A percentile compares a stretch with the other conserved stretches of the same genome.
Evolutionary conservation across 768 basidiomycete species (phyloP).

Genomic region (Podaxis sp.): DNA sequence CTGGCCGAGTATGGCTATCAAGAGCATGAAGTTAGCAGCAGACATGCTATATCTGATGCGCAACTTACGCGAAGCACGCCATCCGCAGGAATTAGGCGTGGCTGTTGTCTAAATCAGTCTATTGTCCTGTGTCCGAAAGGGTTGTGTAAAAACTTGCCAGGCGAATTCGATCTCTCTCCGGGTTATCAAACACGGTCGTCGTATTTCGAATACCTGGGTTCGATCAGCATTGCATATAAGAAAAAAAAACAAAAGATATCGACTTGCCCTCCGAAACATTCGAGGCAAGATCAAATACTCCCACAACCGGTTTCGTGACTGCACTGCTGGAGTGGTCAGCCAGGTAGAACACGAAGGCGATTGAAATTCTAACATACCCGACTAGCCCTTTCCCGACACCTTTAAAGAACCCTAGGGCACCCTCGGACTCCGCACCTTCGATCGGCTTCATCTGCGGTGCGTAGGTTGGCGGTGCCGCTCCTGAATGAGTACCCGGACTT

Average conservation of each 20-base stretch:
- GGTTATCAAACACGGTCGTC: conserved; percentile 95
- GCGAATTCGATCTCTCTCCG: conserved; percentile 83
- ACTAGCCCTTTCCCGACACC: conserved; percentile 96
- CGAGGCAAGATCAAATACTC: conserved; percentile 93
- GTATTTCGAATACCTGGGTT: conserved; percentile 89
- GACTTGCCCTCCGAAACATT: conserved; percentile 85
- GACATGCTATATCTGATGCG: neutral
- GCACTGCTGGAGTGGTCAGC: conserved; percentile 46
- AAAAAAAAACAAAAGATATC: neutral
- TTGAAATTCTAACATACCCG: conserved; percentile 53
- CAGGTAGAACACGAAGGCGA: conserved; percentile 3
- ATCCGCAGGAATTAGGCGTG: conserved; percentile 84
- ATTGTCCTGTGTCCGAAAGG: neutral
- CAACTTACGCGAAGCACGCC: conserved; percentile 78
- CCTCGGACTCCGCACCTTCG: conserved; percentile 93
- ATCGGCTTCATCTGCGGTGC: conserved; percentile 84
- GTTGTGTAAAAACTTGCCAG: conserved; percentile 48
- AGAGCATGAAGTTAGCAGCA: neutral
- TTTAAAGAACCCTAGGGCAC: conserved; percentile 96
- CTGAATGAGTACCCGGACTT: conserved; percentile 9
- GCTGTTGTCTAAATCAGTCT: conserved; percentile 39
- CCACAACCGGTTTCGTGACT: conserved; percentile 95
- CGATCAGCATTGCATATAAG: neutral
- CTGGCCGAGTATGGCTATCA: conserved; percentile 82
- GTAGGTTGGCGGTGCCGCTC: neutral